These are phyloP conservation scores for Leccinum pachyderme DNA, from an alignment of 1,284 basidiomycete species.

Conservation along the genomic window DNA sequence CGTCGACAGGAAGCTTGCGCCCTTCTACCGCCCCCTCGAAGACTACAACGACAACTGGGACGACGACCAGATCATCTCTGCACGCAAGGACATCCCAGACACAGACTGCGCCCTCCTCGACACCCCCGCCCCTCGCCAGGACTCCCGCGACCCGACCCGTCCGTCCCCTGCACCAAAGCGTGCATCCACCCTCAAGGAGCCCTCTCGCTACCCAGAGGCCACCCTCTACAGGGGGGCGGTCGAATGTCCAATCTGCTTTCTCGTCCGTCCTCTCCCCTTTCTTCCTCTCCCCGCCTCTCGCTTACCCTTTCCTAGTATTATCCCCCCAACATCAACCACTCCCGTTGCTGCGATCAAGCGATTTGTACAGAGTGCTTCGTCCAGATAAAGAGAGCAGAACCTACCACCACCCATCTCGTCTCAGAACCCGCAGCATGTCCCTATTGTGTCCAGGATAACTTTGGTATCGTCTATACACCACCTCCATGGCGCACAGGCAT, in stretches of 20 bases:
- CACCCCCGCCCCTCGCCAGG: slow-evolving; percentile 35
- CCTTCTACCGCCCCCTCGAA: slow-evolving; percentile 94
- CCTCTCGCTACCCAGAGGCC: slow-evolving; percentile 61
- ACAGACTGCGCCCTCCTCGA: slow-evolving; percentile 41
- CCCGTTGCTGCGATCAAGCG: slow-evolving; percentile 96
- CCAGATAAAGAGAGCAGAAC: slow-evolving; percentile 95
- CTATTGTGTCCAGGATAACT: slow-evolving; percentile 96
- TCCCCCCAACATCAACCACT: slow-evolving; percentile 93
- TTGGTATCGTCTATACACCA: slow-evolving; percentile 89
- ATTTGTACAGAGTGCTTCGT: slow-evolving; percentile 99
- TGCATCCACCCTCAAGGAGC: slow-evolving; percentile 48
- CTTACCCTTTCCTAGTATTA: slow-evolving; percentile 67
- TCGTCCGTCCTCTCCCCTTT: slow-evolving; percentile 59
- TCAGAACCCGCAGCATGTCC: slow-evolving; percentile 96
- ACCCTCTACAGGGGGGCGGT: slow-evolving; percentile 82
- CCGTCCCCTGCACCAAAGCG: slow-evolving; percentile 45
- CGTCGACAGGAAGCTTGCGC: slow-evolving; percentile 83
- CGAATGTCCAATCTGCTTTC: slow-evolving; percentile 99
- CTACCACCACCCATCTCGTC: slow-evolving; percentile 87
- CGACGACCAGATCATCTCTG: slow-evolving; percentile 77
- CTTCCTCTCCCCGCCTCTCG: slow-evolving; percentile 9
- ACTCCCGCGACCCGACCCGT: slow-evolving; percentile 37
- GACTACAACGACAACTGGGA: slow-evolving; percentile 89
- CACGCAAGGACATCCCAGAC: slow-evolving; percentile 62
- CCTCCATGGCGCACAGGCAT: slow-evolving; percentile 78